Base-by-base conservation (phyloP, 306 rosid genomes). In the Leucaena leucocephala region DNA sequence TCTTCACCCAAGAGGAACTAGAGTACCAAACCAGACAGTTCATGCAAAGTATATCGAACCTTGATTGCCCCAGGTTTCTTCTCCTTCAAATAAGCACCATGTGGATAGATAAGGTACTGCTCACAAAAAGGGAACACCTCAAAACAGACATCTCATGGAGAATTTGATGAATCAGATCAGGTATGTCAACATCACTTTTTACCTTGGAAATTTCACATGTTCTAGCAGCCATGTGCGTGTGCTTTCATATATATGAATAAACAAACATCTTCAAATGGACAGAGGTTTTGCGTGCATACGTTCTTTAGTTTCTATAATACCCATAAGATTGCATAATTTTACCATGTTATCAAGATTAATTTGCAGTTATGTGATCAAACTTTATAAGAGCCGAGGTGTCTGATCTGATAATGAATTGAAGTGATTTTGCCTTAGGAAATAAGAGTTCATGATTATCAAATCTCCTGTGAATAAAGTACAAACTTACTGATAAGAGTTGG, bases 1-100 rank as follows among this genome's bases (percentile, higher is more conserved):
- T 34, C 92, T 91, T 92, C 55, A 62, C 22, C 42, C 79, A 69
- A 55, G 83, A 79, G 86, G 86, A 79, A 78, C 75, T 83, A 19
- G 75, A 88, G 87, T 81, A 87, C 85, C 92, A 86, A 86, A 86
- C 75, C 88, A 82, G 77, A 59, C 72, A 64, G 68, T 54, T 40
- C 87, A 86, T 95, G 89, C 94, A 90, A 95, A 89, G 97, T 75
- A 87, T 86, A 78, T 82, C 22, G 39, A 36, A 84, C 84, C 78
- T 87, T 83, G 88, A 90, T 87, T 82, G 68, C 63, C 69, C 17
- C 52, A 59, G 19, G 27, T 84, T 85, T 83, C 71, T 83, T 84
- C 72, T 72, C 80, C 84, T 83, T 88, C 93, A 86, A 88, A 86
- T 76, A 89, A 82, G 74, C 78, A 57, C 2, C 40, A 33, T 44